Conservation (phyloP, 2,329 filamentous ascomycete species). For the Aspergillus sp. region DNA sequence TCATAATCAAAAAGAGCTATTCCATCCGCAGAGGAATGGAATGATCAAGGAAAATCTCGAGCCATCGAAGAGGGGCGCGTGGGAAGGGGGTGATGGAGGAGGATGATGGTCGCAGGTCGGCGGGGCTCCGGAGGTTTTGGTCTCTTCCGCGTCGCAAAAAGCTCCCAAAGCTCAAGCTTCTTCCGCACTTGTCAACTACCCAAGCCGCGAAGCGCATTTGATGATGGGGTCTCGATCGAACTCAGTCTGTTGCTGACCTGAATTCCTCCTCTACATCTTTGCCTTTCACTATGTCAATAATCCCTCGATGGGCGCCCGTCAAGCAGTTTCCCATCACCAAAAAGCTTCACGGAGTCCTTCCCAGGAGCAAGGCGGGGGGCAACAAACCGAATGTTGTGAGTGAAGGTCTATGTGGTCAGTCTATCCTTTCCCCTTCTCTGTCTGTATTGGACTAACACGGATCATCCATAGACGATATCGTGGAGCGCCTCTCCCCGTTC, state of each 20-base stretch:
- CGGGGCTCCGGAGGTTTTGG: background rate
- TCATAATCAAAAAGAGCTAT: conserved; percentile 4
- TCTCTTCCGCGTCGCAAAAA: background rate
- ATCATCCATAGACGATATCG: conserved; percentile 57
- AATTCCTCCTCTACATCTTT: background rate
- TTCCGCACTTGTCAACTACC: background rate
- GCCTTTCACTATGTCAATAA: background rate
- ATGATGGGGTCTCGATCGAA: background rate
- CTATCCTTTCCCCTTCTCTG: too few relatives aligned
- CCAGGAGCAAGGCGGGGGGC: conserved; percentile 1
- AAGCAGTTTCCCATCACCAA: conserved; percentile 24
- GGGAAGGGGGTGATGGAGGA: background rate
- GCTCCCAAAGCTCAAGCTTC: background rate
- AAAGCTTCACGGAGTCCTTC: conserved; percentile 12
- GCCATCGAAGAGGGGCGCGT: background rate
- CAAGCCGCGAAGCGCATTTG: background rate
- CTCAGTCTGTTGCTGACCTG: background rate
- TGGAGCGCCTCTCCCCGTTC: conserved; percentile 67
- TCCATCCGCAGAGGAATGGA: conserved; percentile 3
- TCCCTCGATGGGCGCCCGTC: conserved; percentile 20
- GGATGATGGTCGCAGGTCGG: background rate
- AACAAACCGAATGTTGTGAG: conserved; percentile 27
- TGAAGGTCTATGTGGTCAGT: conserved; percentile 37
- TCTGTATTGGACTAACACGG: conserved; percentile 1
- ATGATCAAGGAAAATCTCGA: background rate